Evolutionary conservation across 2,329 filamentous ascomycete genomes (phyloP), one percentile per base, ranked within the genome.

Genomic region (Chaetoscypha palmicola): DNA sequence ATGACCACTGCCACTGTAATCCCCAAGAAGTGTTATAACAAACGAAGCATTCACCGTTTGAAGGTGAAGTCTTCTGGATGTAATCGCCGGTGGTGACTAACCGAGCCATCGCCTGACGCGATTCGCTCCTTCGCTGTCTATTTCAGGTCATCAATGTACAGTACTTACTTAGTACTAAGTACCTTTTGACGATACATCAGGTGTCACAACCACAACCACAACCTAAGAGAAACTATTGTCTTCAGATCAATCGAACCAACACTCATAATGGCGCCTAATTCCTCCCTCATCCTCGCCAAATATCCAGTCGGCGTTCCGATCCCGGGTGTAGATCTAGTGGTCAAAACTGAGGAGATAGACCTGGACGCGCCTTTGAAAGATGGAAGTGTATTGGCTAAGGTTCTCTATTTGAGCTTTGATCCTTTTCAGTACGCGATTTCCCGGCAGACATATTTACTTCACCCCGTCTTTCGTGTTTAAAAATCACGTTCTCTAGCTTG

Each of bases 351-450:
- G 45, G 70, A 75, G n/a, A 77, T 89, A 50, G 84, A 92, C 61
- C 66, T 80, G 53, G 65, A 76, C 22, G 68, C 73, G 28, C 60
- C 73, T 3, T 72, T 78, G 11, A 73, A 79, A n/a, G 64, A 74
- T 39, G 81, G 83, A 49, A 80, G 86, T 35, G 62, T 92, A 38
- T 74, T 79, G 28, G 64, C 83, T 52, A 76, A 86, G 66, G 74
- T 81, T 52, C 76, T 82, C 57, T 86, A 83, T 62, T 72, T 80
- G 52, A 90, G 84, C 31, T 83, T 83, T 66, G 88, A 94, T 64
- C 88, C 88, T 1, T 94, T 91, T 69, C 78, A 85, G 45, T 40
- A 17, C 28, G 43, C 23, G 2, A 28, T 17, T 28, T 16, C n/a
- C n/a, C 10, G 10, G 16, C n/a, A 17, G n/a, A n/a, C n/a, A n/a